Percentiles rank a stretch among this genome's conserved stretches.
phyloP scores from a whole-genome alignment of 176 grass and related monocot species.

The Typha latifolia region DNA sequence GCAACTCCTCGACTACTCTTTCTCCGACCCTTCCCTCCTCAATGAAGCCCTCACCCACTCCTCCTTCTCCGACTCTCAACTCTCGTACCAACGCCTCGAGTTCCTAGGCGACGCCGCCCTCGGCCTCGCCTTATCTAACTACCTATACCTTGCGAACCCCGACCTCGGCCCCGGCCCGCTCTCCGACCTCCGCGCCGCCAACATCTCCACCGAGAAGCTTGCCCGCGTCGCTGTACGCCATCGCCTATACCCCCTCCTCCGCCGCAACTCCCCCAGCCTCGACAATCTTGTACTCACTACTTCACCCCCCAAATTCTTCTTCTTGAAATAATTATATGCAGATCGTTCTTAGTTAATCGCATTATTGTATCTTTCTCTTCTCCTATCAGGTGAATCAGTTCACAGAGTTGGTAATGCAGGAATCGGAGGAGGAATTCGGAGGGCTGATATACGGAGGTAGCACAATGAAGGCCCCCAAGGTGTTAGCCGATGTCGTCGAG shows the following conservation, averaged over 20 bases:
- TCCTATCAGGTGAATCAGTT: slow-evolving; percentile 54
- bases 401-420: slow-evolving; percentile 35
- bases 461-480: slow-evolving; percentile 52
- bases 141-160: slow-evolving; percentile 42
- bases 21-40: slow-evolving; percentile 41
- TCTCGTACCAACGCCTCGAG: slow-evolving; percentile 68
- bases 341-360: neutral
- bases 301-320: no score
- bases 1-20: slow-evolving; percentile 44
- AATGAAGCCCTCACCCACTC: slow-evolving; percentile 68
- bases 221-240: slow-evolving; percentile 56
- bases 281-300: slow-evolving; percentile 33
- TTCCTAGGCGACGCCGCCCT: slow-evolving; percentile 67
- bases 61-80: neutral
- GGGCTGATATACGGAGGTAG: slow-evolving; percentile 33
- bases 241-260: slow-evolving; percentile 46
- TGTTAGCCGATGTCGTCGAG: slow-evolving; percentile 83
- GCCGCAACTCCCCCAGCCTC: slow-evolving; percentile 42
- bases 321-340: neutral
- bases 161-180: slow-evolving; percentile 37
- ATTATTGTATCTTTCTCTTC: neutral
- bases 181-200: slow-evolving; percentile 49
- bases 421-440: slow-evolving; percentile 21
- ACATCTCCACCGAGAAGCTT: slow-evolving; percentile 73
- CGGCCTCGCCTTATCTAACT: slow-evolving; percentile 46